Base-by-base conservation (phyloP, 768 basidiomycete genomes). In the Daedaleopsis nitida region DNA sequence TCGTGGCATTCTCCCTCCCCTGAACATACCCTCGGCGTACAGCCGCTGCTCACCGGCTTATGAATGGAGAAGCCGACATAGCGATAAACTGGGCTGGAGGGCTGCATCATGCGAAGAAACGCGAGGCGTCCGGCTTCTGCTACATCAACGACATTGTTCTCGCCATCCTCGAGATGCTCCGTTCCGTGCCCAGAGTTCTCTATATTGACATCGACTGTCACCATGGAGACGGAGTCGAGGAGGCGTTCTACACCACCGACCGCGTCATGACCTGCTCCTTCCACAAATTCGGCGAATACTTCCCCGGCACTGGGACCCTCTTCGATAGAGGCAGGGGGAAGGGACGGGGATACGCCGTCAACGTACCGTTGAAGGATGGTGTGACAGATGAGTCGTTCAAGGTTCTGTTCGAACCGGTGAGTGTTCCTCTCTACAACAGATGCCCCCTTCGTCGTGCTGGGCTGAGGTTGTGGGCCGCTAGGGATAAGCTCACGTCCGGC, bases 131-230 rank as follows among this genome's bases (percentile, higher is more conserved):
- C 8, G 97, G 97, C 23, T 99, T 99, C 76, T 99, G 97, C 80
- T 99, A 98, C 78, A 88, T 98, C 76, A 99, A 99, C 74, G 92
- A 96, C 74, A 99, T 98, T 72, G 95, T 97, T 0, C 87, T 98
- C 24, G 90, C 87, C 38, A 96, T 97, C 39, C 82, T 99, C 45
- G 96, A 97, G 73, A 87, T 99, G 10, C 78, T 96, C 12, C 85
- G 95, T 64, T 85, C 81, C 55, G 86, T 87, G 70, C 82, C 92
- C 3, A 88, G 97, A 54, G 96, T 99, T 13, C 78, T 99, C 21
- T 98, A 99, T 71, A 89, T 99, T 74, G 96, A 99, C 76, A 95
- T 98, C 60, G 97, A 98, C 74, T 94, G 94, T 52, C 97, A 98
- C 73, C 97, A 99, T 72, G 96, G 97, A 13, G 97, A 98, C 72